Evolutionary conservation across 2,329 filamentous ascomycete genomes (phyloP).

Genomic region (Aspergillus tubingensis): DNA sequence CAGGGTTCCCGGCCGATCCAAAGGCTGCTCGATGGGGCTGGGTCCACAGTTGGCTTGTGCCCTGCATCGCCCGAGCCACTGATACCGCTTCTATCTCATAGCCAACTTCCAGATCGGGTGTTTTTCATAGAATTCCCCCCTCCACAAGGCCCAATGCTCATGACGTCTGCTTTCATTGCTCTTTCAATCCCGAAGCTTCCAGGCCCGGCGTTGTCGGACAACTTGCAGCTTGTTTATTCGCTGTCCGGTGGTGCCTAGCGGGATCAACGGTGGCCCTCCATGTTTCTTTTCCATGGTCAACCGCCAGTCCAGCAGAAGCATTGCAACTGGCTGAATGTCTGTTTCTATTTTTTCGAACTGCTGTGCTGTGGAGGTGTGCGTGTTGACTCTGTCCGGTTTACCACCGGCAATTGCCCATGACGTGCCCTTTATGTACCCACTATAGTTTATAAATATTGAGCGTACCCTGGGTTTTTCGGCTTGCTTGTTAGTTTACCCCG

Average conservation of each 20-base stretch:
- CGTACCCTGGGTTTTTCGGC: conserved; percentile 1
- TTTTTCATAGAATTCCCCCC: conserved; percentile 7
- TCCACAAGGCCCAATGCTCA: conserved; percentile 19
- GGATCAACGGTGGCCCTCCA: conserved; percentile 14
- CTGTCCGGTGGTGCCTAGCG: conserved; percentile 10
- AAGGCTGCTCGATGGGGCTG: conserved; percentile 13
- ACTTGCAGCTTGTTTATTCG: conserved; percentile 15
- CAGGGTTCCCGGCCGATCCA: conserved; percentile 17
- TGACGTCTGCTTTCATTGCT: conserved; percentile 23
- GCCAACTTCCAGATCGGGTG: conserved; percentile 4
- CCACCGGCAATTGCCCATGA: conserved; percentile 15
- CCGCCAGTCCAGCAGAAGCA: conserved; percentile 7
- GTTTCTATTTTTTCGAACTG: conserved; percentile 22
- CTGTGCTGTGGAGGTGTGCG: conserved; percentile 11
- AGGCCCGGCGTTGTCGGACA: conserved; percentile 20
- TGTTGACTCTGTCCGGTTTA: conserved; percentile 12
- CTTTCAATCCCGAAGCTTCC: conserved; percentile 15
- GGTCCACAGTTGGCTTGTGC: conserved; percentile 21
- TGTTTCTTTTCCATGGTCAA: conserved; percentile 19
- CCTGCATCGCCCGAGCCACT: conserved; percentile 16
- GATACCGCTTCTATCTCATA: conserved; percentile 15
- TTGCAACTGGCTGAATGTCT: conserved; percentile 15
- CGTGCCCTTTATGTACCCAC: conserved; percentile 18
- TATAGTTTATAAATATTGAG: conserved; percentile 26
- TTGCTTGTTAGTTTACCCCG: background rate